Percentiles rank a stretch among this genome's conserved stretches.
These are phyloP conservation scores for Barnettozyma populi DNA, from an alignment of 805 yeast species.

Conservation along the genomic window DNA sequence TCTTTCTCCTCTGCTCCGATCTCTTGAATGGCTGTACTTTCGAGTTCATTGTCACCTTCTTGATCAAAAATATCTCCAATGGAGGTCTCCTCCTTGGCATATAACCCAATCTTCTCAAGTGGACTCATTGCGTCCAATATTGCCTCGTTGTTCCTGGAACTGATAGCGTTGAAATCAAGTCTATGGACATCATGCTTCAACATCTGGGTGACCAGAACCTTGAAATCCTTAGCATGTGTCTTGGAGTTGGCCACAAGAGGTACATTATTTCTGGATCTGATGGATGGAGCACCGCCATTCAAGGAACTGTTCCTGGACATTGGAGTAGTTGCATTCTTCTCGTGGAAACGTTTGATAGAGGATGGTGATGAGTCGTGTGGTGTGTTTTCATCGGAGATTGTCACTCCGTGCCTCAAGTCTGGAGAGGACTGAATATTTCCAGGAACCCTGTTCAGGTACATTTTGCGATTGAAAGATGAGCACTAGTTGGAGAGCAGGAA, in stretches of 20 bases:
- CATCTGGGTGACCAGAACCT: constrained; percentile 1
- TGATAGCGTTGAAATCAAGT: background rate
- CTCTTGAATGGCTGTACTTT: background rate
- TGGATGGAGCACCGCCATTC: background rate
- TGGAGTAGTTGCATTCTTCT: background rate
- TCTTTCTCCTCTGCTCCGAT: background rate
- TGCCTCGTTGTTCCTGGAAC: background rate
- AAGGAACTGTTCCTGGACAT: background rate
- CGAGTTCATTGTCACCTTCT: background rate
- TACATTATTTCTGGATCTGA: background rate
- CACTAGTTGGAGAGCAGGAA: background rate
- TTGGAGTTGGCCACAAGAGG: background rate
- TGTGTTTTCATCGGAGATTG: constrained; percentile 1
- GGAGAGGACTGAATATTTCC: background rate
- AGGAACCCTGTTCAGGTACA: background rate
- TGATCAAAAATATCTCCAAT: constrained; percentile 1
- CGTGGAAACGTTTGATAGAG: background rate
- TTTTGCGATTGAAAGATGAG: background rate
- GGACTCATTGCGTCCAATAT: background rate
- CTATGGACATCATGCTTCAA: constrained; percentile 3
- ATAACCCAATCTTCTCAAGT: constrained; percentile 4
- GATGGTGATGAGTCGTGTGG: background rate
- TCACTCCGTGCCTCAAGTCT: background rate
- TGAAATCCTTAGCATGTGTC: background rate
- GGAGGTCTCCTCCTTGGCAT: constrained; percentile 4